A percentile compares a stretch with the other conserved stretches of the same genome.
phyloP scores from a whole-genome alignment of 2,329 filamentous ascomycete species.

The Stromatinia cepivora region DNA sequence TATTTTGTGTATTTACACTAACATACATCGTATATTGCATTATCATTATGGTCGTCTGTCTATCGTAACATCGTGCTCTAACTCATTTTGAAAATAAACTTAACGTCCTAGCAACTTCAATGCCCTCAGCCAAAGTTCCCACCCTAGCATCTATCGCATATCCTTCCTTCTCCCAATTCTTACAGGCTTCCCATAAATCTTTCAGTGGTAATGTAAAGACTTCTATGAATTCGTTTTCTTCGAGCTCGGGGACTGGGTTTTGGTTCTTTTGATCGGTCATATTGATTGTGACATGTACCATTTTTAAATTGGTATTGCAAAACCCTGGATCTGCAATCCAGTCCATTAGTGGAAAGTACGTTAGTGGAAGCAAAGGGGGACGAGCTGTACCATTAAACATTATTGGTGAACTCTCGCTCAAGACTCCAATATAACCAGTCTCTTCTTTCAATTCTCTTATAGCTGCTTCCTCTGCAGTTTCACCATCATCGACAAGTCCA shows the following conservation, averaged over 20 bases:
- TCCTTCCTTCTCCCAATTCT: constrained; percentile 46
- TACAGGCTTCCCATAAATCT: constrained; percentile 49
- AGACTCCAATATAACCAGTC: constrained; percentile 62
- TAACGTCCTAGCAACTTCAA: constrained; percentile 43
- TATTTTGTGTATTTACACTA: background rate
- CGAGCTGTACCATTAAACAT: constrained; percentile 58
- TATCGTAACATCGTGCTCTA: background rate
- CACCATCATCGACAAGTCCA: constrained; percentile 61
- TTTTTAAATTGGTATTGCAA: constrained; percentile 64
- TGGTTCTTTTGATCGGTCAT: constrained; percentile 48
- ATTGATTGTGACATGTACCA: constrained; percentile 52
- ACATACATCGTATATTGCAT: background rate
- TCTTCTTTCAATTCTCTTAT: constrained; percentile 66
- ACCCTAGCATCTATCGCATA: constrained; percentile 46
- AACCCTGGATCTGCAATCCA: constrained; percentile 55
- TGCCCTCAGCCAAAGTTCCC: constrained; percentile 44
- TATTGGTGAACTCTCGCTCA: constrained; percentile 58
- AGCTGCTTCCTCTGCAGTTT: constrained; percentile 61
- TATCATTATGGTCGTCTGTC: background rate
- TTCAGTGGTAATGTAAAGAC: constrained; percentile 50
- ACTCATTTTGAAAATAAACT: constrained; percentile 33
- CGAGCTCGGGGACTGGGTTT: constrained; percentile 48
- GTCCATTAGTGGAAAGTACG: background rate
- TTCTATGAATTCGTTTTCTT: constrained; percentile 55
- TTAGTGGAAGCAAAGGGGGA: background rate